Base-by-base conservation (phyloP, 2,329 filamentous ascomycete genomes). In the Hymenoscyphus fructigenus region DNA sequence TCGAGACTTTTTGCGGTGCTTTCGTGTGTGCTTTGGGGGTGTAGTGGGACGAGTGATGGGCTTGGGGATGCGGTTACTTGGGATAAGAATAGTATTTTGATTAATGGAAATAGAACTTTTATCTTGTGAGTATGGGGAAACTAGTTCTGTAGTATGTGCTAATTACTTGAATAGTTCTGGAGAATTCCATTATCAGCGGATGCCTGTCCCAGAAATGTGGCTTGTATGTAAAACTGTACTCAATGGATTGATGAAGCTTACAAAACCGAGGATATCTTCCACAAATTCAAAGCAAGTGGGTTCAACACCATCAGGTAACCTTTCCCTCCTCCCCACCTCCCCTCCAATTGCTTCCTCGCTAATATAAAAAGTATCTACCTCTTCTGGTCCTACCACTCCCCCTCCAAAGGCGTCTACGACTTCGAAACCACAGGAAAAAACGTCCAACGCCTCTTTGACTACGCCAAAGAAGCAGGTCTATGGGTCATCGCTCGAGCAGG, bases 171-270 rank as follows among this genome's bases (percentile, higher is more conserved):
- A 53, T 59, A 72, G 70, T 64, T 66, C 73, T 64, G 69, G 65
- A 28, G 83, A 85, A 67, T 84, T 85, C 53, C 83, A 85, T 67
- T 85, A 84, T 63, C 78, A 80, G 67, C 78, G 83, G 2, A 77
- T 85, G 38, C 83, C 83, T 0, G 81, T 84, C 0, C 83, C 83
- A 0, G 83, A 84, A 60, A 68, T 85, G 29, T 85, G 83, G 81
- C 70, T 75, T 26, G 75, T 78, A 64, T 58, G 72, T 72, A 26
- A 34, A 17, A 17, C 28, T 23, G 6, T 41, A 28, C 20, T 32
- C 26, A 60, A 50, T 26, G 2, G n/a, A 3, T 50, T 14, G 7
- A 23, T 12, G 12, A 23, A 26, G 47, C 47, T 53, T 26, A 53
- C 47, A 53, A 14, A 10, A 15, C 10, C 14, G 53, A 82, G 44